Base-by-base conservation (phyloP, 2,329 filamentous ascomycete species). In the Aspergillus eucalypticola region DNA sequence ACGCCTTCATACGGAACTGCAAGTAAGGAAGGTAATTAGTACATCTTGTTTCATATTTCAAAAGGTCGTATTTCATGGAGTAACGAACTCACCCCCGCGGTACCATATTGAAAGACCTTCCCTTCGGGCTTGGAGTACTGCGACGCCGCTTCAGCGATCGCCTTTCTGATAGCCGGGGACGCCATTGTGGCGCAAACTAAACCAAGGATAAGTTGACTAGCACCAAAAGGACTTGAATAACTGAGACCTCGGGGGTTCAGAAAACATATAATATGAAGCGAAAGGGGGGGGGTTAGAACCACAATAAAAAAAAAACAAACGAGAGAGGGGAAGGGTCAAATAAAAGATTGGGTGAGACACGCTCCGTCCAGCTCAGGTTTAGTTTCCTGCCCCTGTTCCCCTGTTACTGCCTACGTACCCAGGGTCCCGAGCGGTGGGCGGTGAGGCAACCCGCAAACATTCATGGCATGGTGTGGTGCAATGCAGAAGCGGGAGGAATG, bases 1-100 rank as follows among this genome's bases (percentile, higher is more conserved):
- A 88, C 85, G 87, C 86, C 79, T 87, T 89, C 80, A 88, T 89
- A 60, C 87, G 86, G 74, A 90, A 90, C 86, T 88, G 66, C 55
- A 59, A 53, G 54, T 5, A 23, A 48, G 25, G 15, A 17, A 53
- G n/a, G 63, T 52, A 51, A 62, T 48, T 61, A 44, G 41, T 23
- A 44, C 54, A 56, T 61, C 21, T 62, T 63, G 63, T 21, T 59
- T 27, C 27, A 57, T 42, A 29, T 61, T 32, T 38, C 27, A 42
- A 49, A 58, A 1, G 6, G 10, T n/a, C 56, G 7, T 19, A 27
- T 23, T 25, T 27, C 38, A 10, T 35, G n/a, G 27, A 54, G 35
- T 21, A 23, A 39, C 5, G 13, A 56, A 80, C 84, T 75, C 79
- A 87, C 85, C 61, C 84, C 84, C 61, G 84, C 84, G 61, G 84